phyloP scores from a whole-genome alignment of 1,284 basidiomycete genomes.

The Thelephora terrestris region DNA sequence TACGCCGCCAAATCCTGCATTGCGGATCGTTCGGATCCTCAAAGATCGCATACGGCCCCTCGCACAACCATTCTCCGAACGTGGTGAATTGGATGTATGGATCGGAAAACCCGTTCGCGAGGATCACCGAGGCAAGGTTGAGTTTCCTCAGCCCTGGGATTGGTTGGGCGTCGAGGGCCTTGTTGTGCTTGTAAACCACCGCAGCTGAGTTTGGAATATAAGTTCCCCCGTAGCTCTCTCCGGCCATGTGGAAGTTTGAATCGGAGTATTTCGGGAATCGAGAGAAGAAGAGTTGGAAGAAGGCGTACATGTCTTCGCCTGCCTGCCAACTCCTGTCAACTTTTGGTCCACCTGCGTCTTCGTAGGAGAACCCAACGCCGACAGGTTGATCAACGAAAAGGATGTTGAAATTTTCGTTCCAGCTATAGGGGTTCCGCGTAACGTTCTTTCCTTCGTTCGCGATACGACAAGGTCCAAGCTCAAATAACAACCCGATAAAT shows the following conservation, averaged over 20 bases:
- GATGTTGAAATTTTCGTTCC: constrained; percentile 62
- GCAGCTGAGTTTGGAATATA: constrained; percentile 74
- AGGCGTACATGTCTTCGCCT: constrained; percentile 82
- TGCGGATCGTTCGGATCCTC: constrained; percentile 59
- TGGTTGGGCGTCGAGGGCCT: constrained; percentile 33
- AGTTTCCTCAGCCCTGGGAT: constrained; percentile 39
- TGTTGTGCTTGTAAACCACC: constrained; percentile 69
- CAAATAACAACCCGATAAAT: constrained; percentile 54
- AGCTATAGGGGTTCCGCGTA: constrained; percentile 47
- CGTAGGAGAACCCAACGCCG: constrained; percentile 63
- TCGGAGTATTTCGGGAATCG: constrained; percentile 61
- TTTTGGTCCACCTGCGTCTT: constrained; percentile 55
- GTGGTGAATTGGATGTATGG: constrained; percentile 66
- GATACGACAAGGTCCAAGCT: constrained; percentile 40
- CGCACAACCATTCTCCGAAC: constrained; percentile 76
- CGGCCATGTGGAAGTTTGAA: constrained; percentile 61
- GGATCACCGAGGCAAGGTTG: constrained; percentile 70
- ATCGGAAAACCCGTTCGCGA: constrained; percentile 79
- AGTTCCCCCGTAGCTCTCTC: constrained; percentile 73
- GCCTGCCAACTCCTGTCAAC: constrained; percentile 69
- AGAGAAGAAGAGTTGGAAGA: constrained; percentile 79
- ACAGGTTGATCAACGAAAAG: constrained; percentile 66
- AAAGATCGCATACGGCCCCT: constrained; percentile 66
- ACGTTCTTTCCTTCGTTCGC: constrained; percentile 34
- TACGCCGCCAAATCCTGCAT: constrained; percentile 51